Conservation (phyloP, 257 asterid genomes). For the Scutellaria galericulata region DNA sequence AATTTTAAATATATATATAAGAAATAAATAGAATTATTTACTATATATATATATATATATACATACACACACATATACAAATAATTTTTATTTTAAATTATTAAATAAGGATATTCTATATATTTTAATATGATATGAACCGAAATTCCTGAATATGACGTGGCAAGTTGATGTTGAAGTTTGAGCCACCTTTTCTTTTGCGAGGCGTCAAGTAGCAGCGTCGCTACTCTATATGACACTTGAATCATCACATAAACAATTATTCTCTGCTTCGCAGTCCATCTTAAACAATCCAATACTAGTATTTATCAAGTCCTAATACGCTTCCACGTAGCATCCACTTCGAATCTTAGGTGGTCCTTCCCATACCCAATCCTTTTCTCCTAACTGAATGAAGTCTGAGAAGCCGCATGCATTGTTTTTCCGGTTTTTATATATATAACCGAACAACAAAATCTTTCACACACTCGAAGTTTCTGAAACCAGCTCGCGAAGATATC, state of each 20-base stretch:
- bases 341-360: slow-evolving; percentile 22
- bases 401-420: slow-evolving; percentile 29
- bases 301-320: not conserved
- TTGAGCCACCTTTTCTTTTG: not conserved
- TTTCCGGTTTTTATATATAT: not conserved
- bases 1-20: too few relatives aligned
- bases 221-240: not conserved
- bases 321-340: slow-evolving; percentile 30
- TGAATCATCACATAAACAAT: slow-evolving; percentile 6
- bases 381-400: not conserved
- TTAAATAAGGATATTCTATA: too few relatives aligned
- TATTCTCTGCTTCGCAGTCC: not conserved
- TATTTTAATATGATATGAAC: too few relatives aligned
- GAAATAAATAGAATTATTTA: too few relatives aligned
- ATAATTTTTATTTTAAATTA: too few relatives aligned
- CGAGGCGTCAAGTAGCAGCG: not conserved
- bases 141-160: too few relatives aligned
- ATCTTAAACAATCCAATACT: not conserved
- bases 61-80: too few relatives aligned
- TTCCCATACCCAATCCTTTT: slow-evolving; percentile 8
- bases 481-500: not conserved
- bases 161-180: too few relatives aligned
- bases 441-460: slow-evolving; percentile 3
- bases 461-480: not conserved
- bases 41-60: too few relatives aligned